phyloP scores from a whole-genome alignment of 768 basidiomycete species.

The Pleurotus tuoliensis region DNA sequence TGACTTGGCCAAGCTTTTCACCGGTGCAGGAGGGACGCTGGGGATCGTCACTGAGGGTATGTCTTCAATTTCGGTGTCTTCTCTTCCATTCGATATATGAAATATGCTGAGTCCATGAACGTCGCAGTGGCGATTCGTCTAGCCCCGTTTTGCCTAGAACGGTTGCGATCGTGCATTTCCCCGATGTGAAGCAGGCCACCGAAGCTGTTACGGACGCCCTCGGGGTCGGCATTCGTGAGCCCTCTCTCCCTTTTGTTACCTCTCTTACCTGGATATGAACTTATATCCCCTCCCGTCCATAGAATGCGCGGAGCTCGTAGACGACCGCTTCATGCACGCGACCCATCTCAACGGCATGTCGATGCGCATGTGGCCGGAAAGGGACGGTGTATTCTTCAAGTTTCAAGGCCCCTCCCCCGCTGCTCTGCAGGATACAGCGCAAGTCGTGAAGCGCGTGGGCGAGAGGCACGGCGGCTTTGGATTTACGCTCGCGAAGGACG shows the following conservation, averaged over 20 bases:
- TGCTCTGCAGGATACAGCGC: slow-evolving; percentile 58
- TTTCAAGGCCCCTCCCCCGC: slow-evolving; percentile 68
- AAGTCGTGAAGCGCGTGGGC: slow-evolving; percentile 52
- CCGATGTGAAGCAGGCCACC: slow-evolving; percentile 68
- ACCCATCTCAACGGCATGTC: slow-evolving; percentile 55
- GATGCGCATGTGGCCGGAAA: slow-evolving; percentile 51
- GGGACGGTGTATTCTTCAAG: slow-evolving; percentile 82
- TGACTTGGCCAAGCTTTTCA: slow-evolving; percentile 80
- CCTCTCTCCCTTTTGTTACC: neutral
- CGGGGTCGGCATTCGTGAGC: slow-evolving; percentile 75
- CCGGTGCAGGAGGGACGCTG: slow-evolving; percentile 76
- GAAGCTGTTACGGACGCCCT: slow-evolving; percentile 71
- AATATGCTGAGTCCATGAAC: neutral
- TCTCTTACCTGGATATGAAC: neutral
- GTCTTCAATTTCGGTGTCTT: neutral
- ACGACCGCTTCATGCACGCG: slow-evolving; percentile 64
- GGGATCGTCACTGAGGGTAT: slow-evolving; percentile 87
- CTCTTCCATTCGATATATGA: neutral
- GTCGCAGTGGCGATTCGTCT: slow-evolving; percentile 70
- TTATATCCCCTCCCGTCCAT: neutral
- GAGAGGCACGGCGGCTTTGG: slow-evolving; percentile 64
- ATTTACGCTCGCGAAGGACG: slow-evolving; percentile 59
- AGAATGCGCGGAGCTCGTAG: slow-evolving; percentile 87
- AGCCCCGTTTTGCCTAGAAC: slow-evolving; percentile 75
- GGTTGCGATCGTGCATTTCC: slow-evolving; percentile 81